A percentile compares a stretch with the other conserved stretches of the same genome.
Evolutionary conservation across 208 protist species (phyloP).

Genomic region (Leishmania guyanensis): DNA sequence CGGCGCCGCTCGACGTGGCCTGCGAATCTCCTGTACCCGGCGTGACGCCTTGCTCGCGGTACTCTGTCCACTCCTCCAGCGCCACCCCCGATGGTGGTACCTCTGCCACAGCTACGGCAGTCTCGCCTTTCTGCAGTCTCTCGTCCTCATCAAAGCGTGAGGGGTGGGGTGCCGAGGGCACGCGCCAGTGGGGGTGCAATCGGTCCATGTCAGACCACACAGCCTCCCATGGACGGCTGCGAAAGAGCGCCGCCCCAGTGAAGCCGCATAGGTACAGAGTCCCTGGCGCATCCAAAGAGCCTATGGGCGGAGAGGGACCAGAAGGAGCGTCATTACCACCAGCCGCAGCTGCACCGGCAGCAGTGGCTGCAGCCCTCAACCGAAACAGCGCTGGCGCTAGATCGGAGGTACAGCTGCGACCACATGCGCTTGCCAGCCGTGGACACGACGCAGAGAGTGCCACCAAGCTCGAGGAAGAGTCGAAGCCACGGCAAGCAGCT

Average conservation of each 20-base stretch:
- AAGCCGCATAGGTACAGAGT: conserved; percentile 62
- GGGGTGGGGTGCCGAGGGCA: background rate
- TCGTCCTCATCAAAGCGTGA: background rate
- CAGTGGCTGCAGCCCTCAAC: conserved; percentile 1
- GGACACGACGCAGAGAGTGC: conserved; percentile 55
- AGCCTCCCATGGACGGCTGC: conserved; percentile 14
- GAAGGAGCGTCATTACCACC: no score
- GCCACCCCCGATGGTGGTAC: conserved; percentile 34
- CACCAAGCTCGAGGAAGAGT: conserved; percentile 36
- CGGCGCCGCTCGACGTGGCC: background rate
- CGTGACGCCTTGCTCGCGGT: conserved; percentile 29
- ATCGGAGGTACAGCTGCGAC: conserved; percentile 57
- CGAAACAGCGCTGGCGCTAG: conserved; percentile 42
- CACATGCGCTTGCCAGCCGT: conserved; percentile 56
- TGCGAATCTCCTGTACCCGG: background rate
- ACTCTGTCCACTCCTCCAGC: conserved; percentile 53
- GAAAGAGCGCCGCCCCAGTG: conserved; percentile 59
- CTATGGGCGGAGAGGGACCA: background rate
- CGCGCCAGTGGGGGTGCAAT: conserved; percentile 25
- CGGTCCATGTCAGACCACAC: conserved; percentile 30
- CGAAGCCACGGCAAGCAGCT: conserved; percentile 48
- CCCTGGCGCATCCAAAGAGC: conserved; percentile 20
- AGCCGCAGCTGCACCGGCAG: background rate
- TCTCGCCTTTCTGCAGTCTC: background rate
- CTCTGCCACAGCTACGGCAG: background rate